phyloP scores from a whole-genome alignment of 306 rosid genomes.

The Pyrus betulifolia region DNA sequence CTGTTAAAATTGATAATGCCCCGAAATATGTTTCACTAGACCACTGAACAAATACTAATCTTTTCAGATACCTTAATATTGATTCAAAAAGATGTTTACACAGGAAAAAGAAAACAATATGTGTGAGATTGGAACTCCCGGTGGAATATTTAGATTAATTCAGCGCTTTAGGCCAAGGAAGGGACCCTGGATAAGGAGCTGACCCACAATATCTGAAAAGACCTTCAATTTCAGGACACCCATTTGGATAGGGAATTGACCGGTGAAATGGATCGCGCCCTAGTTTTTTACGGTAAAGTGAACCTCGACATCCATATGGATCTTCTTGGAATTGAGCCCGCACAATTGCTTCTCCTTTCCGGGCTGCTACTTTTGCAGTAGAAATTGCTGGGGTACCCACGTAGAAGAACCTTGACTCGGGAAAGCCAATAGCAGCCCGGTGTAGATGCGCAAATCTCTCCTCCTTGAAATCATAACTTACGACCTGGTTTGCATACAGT shows the following conservation, averaged over 20 bases:
- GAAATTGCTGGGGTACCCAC: slow-evolving; percentile 67
- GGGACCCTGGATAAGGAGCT: slow-evolving; percentile 58
- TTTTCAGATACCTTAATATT: neutral
- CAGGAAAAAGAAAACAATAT: neutral
- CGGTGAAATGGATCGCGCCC: slow-evolving; percentile 90
- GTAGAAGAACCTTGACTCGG: slow-evolving; percentile 73
- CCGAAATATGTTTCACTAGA: neutral
- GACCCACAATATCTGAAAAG: slow-evolving; percentile 81
- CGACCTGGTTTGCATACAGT: slow-evolving; percentile 49
- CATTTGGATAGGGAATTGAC: slow-evolving; percentile 79
- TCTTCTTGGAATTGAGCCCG: slow-evolving; percentile 67
- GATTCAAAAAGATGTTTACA: neutral
- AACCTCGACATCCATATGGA: slow-evolving; percentile 77
- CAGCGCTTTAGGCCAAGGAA: slow-evolving; percentile 50
- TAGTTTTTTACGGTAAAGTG: slow-evolving; percentile 64
- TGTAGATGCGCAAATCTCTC: slow-evolving; percentile 74
- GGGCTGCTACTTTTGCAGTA: slow-evolving; percentile 60
- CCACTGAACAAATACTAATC: neutral
- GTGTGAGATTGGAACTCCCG: neutral
- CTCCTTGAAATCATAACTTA: slow-evolving; percentile 83
- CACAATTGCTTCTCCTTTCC: slow-evolving; percentile 75
- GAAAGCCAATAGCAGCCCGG: slow-evolving; percentile 87
- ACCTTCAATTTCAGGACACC: slow-evolving; percentile 84
- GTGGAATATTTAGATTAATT: neutral
- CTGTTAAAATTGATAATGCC: neutral